Evolutionary conservation across 495 filamentous ascomycete genomes (phyloP).

Genomic region (Talaromyces adpressus): DNA sequence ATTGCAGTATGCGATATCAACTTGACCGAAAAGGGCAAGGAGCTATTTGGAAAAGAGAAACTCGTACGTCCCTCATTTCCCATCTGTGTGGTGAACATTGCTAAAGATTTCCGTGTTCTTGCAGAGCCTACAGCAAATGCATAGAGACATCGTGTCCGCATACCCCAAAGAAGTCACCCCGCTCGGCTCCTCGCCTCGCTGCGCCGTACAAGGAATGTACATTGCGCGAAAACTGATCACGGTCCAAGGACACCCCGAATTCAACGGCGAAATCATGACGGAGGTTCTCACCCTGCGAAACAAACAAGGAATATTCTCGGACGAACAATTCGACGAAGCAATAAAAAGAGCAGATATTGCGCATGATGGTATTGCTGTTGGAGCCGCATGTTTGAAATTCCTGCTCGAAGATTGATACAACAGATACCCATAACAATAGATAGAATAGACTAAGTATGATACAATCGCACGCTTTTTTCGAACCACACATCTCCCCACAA

Average conservation of each 20-base stretch:
- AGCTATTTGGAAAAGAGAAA: slow-evolving; percentile 62
- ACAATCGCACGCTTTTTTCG: neutral
- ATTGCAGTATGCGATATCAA: slow-evolving; percentile 63
- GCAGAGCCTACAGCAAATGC: slow-evolving; percentile 84
- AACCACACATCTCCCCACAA: neutral
- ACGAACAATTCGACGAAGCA: slow-evolving; percentile 57
- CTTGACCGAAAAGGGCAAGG: slow-evolving; percentile 62
- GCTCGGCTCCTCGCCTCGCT: slow-evolving; percentile 60
- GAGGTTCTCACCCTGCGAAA: slow-evolving; percentile 60
- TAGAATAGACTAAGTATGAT: slow-evolving; percentile 6
- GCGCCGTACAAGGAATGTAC: slow-evolving; percentile 79
- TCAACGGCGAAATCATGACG: slow-evolving; percentile 63
- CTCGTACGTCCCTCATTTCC: slow-evolving; percentile 43
- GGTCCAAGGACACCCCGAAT: slow-evolving; percentile 91
- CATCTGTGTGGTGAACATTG: neutral
- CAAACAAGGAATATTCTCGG: slow-evolving; percentile 55
- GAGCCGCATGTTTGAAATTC: slow-evolving; percentile 65
- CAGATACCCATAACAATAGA: neutral
- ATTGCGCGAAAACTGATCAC: slow-evolving; percentile 57
- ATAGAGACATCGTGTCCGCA: slow-evolving; percentile 68
- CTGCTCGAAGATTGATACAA: slow-evolving; percentile 44
- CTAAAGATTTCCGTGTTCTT: slow-evolving; percentile 4
- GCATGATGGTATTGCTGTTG: slow-evolving; percentile 72
- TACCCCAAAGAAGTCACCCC: slow-evolving; percentile 54
- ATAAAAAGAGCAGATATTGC: slow-evolving; percentile 53